Conservation (phyloP, 1,139 yeast genomes). For the Taphrina populina region DNA sequence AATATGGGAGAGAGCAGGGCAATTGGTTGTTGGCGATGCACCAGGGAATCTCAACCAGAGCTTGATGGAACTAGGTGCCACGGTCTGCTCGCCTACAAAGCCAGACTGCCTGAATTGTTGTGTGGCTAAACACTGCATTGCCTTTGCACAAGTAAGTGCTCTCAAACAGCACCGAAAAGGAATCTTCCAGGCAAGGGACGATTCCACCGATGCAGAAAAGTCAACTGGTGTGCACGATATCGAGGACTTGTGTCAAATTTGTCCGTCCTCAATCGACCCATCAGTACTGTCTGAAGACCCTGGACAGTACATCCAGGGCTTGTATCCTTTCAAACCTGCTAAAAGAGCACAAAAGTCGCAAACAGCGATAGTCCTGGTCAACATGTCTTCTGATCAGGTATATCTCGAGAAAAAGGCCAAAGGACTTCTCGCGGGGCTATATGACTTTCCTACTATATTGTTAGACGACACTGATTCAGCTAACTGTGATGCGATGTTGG, state of each 20-base stretch:
- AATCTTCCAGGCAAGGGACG: constrained; percentile 13
- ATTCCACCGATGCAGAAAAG: neutral
- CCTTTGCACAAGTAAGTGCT: constrained; percentile 14
- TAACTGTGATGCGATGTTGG: neutral
- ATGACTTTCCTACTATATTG: constrained; percentile 33
- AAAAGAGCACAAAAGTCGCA: constrained; percentile 30
- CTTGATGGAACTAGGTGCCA: constrained; percentile 36
- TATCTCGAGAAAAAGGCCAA: constrained; percentile 33
- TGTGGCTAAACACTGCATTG: constrained; percentile 22
- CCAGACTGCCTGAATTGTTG: constrained; percentile 33
- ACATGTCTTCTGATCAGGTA: constrained; percentile 8
- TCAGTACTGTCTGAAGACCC: constrained; percentile 6
- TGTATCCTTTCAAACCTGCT: constrained; percentile 32
- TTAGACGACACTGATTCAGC: constrained; percentile 4
- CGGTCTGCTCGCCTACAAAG: constrained; percentile 33
- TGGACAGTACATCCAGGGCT: constrained; percentile 24
- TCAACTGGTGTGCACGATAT: constrained; percentile 15
- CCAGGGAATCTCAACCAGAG: constrained; percentile 36
- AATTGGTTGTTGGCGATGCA: constrained; percentile 24
- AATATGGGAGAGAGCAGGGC: constrained; percentile 33
- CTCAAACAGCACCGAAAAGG: constrained; percentile 7
- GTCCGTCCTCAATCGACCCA: constrained; percentile 7
- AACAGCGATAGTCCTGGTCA: constrained; percentile 25
- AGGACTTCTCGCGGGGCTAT: constrained; percentile 37
- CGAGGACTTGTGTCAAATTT: constrained; percentile 22